These are phyloP conservation scores for Mesembryanthemum crystallinum DNA, from an alignment of 148 eudicot species.

Conservation along the genomic window DNA sequence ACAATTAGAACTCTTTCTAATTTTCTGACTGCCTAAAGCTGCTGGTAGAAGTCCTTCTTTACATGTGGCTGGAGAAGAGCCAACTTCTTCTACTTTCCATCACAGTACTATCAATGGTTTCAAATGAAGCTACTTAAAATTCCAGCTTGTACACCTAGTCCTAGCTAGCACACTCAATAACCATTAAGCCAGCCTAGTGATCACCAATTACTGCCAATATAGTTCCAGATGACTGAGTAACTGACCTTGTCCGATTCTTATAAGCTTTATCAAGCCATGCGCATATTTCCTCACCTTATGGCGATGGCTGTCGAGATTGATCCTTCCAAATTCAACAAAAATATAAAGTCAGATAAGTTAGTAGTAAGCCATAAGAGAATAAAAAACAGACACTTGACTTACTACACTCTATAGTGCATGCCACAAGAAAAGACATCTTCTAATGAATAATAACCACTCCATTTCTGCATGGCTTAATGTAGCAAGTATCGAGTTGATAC, in stretches of 20 bases:
- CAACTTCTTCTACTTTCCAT: background rate
- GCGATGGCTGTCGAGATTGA: constrained; percentile 86
- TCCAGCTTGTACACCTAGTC: background rate
- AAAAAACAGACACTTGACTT: too few relatives aligned
- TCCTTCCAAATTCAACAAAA: constrained; percentile 43
- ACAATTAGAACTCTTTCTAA: background rate
- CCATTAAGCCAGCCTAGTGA: background rate
- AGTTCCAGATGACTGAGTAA: constrained; percentile 30
- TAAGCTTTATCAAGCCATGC: constrained; percentile 71
- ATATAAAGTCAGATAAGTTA: constrained; percentile 3
- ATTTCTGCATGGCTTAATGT: background rate
- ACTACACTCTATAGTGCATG: background rate
- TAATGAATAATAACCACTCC: background rate
- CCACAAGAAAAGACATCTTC: background rate
- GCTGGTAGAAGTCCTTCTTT: background rate
- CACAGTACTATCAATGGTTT: background rate
- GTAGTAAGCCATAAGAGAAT: background rate
- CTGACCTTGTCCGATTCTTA: constrained; percentile 85
- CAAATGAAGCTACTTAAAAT: background rate
- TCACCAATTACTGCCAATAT: constrained; percentile 1
- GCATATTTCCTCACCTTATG: constrained; percentile 88
- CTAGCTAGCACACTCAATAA: background rate
- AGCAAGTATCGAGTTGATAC: background rate
- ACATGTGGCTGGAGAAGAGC: background rate
- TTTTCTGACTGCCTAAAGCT: background rate